Conservation (phyloP, 2,329 filamentous ascomycete genomes). For the Hymenotorrendiella dingleyae region DNA sequence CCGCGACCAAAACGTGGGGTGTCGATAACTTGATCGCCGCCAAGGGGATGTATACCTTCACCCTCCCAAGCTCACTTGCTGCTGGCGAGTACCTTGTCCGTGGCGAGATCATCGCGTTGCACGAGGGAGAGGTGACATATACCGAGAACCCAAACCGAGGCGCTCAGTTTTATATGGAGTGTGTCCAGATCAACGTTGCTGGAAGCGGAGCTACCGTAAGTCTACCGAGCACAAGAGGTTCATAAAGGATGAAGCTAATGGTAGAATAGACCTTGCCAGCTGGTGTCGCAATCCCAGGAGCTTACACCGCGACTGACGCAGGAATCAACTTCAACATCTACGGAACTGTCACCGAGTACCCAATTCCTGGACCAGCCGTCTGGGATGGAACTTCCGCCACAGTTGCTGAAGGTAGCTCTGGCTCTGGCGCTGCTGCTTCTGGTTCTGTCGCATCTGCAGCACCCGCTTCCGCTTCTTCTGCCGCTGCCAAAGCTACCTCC, state of each 20-base stretch:
- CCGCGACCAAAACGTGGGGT: conserved; percentile 30
- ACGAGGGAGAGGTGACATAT: conserved; percentile 32
- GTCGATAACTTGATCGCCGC: conserved; percentile 36
- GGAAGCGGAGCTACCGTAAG: conserved; percentile 19
- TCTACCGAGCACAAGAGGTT: not conserved
- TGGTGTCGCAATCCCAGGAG: conserved; percentile 18
- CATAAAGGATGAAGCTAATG: too few relatives aligned
- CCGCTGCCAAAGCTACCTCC: not conserved
- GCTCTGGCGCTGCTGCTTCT: not conserved
- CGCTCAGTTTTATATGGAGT: conserved; percentile 40
- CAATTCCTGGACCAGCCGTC: conserved; percentile 38
- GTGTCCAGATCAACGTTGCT: conserved; percentile 36
- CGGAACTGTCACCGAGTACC: conserved; percentile 31
- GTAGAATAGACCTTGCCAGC: conserved; percentile 13
- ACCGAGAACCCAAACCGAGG: conserved; percentile 24
- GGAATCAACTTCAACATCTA: conserved; percentile 40
- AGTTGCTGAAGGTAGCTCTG: not conserved
- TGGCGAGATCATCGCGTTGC: conserved; percentile 39
- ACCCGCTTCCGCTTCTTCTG: not conserved
- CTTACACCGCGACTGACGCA: conserved; percentile 33
- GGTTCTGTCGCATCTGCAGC: not conserved
- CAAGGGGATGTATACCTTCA: conserved; percentile 38
- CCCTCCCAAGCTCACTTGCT: conserved; percentile 33
- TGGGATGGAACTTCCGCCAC: conserved; percentile 14
- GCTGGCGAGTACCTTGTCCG: conserved; percentile 38